Conservation (phyloP, 768 basidiomycete species). For the Austroboletus eburneus region DNA sequence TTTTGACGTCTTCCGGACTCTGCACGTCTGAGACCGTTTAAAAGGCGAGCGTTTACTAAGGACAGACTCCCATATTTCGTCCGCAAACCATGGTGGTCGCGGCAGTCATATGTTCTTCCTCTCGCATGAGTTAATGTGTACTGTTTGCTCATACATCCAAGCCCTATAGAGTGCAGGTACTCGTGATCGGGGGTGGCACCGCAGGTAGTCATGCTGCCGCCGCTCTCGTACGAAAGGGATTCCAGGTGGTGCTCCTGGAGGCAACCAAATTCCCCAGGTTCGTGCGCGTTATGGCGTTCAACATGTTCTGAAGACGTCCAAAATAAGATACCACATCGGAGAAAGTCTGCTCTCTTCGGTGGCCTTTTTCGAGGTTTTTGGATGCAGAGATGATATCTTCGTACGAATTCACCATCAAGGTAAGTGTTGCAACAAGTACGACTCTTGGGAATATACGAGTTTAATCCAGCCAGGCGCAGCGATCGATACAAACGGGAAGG, state of each 20-base stretch:
- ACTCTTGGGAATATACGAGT: too few relatives aligned
- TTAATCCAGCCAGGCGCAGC: constrained; percentile 5
- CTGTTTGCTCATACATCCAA: neutral
- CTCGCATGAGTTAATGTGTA: too few relatives aligned
- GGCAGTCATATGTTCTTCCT: too few relatives aligned
- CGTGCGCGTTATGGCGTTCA: neutral
- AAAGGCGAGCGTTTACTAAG: neutral
- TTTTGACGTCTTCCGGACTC: neutral
- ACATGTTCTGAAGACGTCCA: neutral
- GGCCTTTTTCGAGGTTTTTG: constrained; percentile 8
- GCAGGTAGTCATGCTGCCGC: constrained; percentile 10
- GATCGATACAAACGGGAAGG: constrained; percentile 13
- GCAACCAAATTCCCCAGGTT: constrained; percentile 12
- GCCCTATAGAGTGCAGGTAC: constrained; percentile 1
- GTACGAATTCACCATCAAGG: constrained; percentile 10
- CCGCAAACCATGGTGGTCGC: too few relatives aligned
- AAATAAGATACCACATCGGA: constrained; percentile 15
- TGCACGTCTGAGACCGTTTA: neutral
- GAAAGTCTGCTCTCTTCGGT: constrained; percentile 11
- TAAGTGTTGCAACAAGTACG: neutral
- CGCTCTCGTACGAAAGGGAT: constrained; percentile 10
- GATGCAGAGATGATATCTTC: constrained; percentile 6
- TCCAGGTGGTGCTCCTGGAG: constrained; percentile 7
- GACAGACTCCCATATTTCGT: too few relatives aligned
- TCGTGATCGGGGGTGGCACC: constrained; percentile 13